Conservation (phyloP, 73 alveolate species). For the Tetrahymena malaccensis region DNA sequence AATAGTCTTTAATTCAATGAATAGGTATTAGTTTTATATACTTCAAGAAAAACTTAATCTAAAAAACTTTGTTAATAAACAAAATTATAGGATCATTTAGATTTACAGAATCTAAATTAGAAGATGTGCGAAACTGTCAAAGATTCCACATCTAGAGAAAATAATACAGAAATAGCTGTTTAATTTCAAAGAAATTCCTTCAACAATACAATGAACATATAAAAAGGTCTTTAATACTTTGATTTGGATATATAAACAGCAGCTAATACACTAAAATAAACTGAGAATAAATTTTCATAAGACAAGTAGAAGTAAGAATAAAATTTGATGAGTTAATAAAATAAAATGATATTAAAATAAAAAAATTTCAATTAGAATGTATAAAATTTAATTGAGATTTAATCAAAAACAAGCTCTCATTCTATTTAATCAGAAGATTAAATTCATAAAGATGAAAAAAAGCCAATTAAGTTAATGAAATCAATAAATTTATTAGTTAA, state of each 20-base stretch:
- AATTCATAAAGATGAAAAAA: neutral
- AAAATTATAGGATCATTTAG: neutral
- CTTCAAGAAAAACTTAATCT: neutral
- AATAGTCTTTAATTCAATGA: neutral
- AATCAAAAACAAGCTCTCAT: neutral
- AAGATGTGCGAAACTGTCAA: neutral
- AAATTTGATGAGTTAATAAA: no score
- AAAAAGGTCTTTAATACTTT: neutral
- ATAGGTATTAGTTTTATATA: neutral
- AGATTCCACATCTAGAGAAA: neutral
- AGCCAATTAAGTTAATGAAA: neutral
- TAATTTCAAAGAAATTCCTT: no score
- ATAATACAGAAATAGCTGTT: neutral
- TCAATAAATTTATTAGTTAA: neutral
- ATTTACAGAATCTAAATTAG: no score
- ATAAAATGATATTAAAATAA: no score
- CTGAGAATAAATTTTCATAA: no score
- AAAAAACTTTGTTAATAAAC: no score
- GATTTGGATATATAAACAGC: no score
- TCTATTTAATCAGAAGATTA: neutral
- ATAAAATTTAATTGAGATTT: no score
- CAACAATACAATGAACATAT: neutral
- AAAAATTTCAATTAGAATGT: no score
- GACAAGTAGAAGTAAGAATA: no score
- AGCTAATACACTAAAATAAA: no score